Evolutionary conservation across 345 rosid genomes (phyloP).

Genomic region (Corchorus capsularis): DNA sequence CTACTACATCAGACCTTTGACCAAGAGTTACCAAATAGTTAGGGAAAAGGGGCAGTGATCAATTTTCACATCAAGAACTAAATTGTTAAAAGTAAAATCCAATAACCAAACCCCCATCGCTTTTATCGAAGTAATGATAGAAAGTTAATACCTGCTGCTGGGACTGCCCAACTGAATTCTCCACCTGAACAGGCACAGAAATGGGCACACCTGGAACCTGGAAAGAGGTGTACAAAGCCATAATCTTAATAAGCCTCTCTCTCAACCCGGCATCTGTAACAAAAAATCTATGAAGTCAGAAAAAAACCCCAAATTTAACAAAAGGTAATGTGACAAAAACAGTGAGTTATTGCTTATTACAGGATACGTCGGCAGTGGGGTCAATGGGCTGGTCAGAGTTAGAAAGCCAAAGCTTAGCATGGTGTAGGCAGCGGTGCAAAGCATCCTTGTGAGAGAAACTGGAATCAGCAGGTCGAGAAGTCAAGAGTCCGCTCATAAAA

Average conservation of each 20-base stretch:
- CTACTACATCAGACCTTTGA: background rate
- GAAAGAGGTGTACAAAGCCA: conserved; percentile 70
- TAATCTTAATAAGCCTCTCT: conserved; percentile 76
- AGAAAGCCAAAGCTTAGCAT: conserved; percentile 74
- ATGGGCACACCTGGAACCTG: conserved; percentile 52
- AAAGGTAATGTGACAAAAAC: background rate
- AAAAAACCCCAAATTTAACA: conserved; percentile 6
- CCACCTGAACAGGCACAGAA: conserved; percentile 42
- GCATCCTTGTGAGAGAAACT: conserved; percentile 79
- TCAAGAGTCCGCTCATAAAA: conserved; percentile 52
- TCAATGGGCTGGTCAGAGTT: conserved; percentile 66
- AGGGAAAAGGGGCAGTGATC: background rate
- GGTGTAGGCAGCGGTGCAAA: conserved; percentile 69
- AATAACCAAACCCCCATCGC: background rate
- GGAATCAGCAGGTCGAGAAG: conserved; percentile 82
- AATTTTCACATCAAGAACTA: background rate
- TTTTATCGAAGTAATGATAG: background rate
- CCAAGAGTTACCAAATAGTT: background rate
- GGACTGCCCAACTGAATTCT: conserved; percentile 38
- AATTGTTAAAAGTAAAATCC: background rate
- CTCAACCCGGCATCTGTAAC: conserved; percentile 69
- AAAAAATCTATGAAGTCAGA: background rate
- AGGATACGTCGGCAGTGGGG: conserved; percentile 52
- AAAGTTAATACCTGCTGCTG: conserved; percentile 49
- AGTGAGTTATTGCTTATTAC: conserved; percentile 45